These are phyloP conservation scores for Vigna hirtella DNA, from an alignment of 306 rosid genomes.

Conservation along the genomic window DNA sequence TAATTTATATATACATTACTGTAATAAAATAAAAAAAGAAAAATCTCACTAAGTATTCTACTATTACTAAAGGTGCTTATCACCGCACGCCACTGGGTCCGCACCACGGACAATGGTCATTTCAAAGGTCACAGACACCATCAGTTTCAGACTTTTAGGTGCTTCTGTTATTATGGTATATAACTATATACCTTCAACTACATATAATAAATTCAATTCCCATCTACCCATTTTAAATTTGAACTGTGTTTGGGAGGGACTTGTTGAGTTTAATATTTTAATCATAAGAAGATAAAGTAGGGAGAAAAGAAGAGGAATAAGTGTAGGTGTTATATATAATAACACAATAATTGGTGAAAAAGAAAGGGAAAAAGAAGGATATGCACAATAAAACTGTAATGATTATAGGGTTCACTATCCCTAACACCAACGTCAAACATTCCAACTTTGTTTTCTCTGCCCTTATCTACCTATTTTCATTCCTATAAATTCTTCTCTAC, in stretches of 20 bases:
- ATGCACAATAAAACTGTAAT: slow-evolving; percentile 56
- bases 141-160: slow-evolving; percentile 29
- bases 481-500: slow-evolving; percentile 41
- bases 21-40: slow-evolving; percentile 3
- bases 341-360: slow-evolving; percentile 38
- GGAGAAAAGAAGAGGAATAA: slow-evolving; percentile 12
- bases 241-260: slow-evolving; percentile 1
- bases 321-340: slow-evolving; percentile 18
- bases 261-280: neutral
- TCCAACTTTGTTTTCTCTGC: slow-evolving; percentile 42
- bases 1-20: neutral
- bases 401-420: slow-evolving; percentile 42
- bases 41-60: slow-evolving; percentile 32
- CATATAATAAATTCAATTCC: slow-evolving; percentile 27
- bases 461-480: slow-evolving; percentile 43
- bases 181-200: neutral
- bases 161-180: no score
- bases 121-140: slow-evolving; percentile 42
- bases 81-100: slow-evolving; percentile 38
- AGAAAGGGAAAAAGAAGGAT: slow-evolving; percentile 35
- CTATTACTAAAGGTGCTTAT: slow-evolving; percentile 1
- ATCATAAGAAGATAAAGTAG: slow-evolving; percentile 8
- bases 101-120: slow-evolving; percentile 11
- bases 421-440: slow-evolving; percentile 42
- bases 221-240: slow-evolving; percentile 33